These are phyloP conservation scores for Amphichorda felina DNA, from an alignment of 2,329 filamentous ascomycete genomes.

Conservation along the genomic window DNA sequence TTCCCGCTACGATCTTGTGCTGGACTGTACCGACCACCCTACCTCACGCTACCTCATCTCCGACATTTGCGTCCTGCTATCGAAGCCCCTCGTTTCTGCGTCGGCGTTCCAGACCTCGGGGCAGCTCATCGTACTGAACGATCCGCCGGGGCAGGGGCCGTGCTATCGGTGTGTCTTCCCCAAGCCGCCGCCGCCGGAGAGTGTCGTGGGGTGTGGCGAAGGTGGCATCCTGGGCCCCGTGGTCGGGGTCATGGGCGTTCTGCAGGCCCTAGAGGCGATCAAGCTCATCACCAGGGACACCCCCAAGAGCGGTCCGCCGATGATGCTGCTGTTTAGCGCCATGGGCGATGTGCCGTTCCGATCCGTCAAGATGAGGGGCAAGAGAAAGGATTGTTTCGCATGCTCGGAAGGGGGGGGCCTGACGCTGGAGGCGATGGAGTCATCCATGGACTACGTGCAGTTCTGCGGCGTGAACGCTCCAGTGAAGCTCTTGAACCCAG, in stretches of 20 bases:
- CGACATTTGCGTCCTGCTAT: conserved; percentile 71
- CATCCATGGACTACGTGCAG: conserved; percentile 66
- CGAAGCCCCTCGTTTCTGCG: conserved; percentile 75
- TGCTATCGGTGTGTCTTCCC: conserved; percentile 95
- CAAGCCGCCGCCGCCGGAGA: conserved; percentile 71
- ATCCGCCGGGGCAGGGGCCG: conserved; percentile 62
- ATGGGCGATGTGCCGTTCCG: conserved; percentile 47
- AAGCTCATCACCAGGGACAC: conserved; percentile 53
- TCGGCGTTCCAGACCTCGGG: conserved; percentile 83
- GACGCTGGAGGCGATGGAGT: conserved; percentile 47
- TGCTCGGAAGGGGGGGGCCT: conserved; percentile 57
- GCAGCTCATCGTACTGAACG: conserved; percentile 81
- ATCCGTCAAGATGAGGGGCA: conserved; percentile 59
- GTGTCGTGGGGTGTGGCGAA: conserved; percentile 78
- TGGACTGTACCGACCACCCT: conserved; percentile 94
- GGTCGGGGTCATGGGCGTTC: conserved; percentile 82
- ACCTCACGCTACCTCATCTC: conserved; percentile 87
- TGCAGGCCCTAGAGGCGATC: conserved; percentile 83
- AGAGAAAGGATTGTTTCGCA: conserved; percentile 60
- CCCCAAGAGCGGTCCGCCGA: conserved; percentile 13
- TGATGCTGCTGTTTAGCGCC: conserved; percentile 33
- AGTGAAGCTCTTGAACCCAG: conserved; percentile 41
- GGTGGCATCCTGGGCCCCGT: conserved; percentile 88
- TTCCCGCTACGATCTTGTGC: conserved; percentile 63
- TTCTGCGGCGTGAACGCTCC: conserved; percentile 63